Evolutionary conservation across 805 yeast genomes (phyloP).

Genomic region (Starmera pachycereana): DNA sequence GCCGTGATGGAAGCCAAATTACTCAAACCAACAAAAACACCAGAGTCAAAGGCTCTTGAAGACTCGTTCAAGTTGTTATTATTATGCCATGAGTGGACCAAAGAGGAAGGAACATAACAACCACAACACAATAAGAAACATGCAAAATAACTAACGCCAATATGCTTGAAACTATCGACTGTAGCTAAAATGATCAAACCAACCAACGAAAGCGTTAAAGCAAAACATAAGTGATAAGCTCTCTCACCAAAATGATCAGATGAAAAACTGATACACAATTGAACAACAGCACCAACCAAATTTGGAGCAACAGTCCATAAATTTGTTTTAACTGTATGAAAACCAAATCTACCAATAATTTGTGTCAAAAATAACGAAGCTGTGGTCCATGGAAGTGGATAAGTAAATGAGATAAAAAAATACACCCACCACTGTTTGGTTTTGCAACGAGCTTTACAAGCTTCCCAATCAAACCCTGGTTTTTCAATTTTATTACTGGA

Average conservation of each 20-base stretch:
- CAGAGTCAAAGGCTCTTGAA: conserved; percentile 9
- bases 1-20: conserved; percentile 25
- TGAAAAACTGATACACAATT: conserved; percentile 3
- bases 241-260: conserved; percentile 8
- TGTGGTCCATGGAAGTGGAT: conserved; percentile 6
- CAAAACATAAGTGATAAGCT: conserved; percentile 8
- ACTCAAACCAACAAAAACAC: conserved; percentile 21
- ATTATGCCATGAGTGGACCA: conserved; percentile 14
- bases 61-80: conserved; percentile 10
- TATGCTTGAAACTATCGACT: conserved; percentile 6
- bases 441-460: conserved; percentile 1
- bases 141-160: conserved; percentile 11
- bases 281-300: conserved; percentile 8
- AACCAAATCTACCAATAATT: conserved; percentile 9
- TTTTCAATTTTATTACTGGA: conserved; percentile 2
- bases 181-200: conserved; percentile 6
- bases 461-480: conserved; percentile 4
- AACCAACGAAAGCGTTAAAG: conserved; percentile 6
- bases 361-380: conserved; percentile 10
- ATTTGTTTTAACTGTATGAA: conserved; percentile 8
- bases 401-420: conserved; percentile 7
- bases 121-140: conserved; percentile 11
- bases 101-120: conserved; percentile 11
- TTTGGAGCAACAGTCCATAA: conserved; percentile 13
- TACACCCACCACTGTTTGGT: conserved; percentile 9